These are phyloP conservation scores for Myrica gale DNA, from an alignment of 306 rosid species.

Conservation along the genomic window DNA sequence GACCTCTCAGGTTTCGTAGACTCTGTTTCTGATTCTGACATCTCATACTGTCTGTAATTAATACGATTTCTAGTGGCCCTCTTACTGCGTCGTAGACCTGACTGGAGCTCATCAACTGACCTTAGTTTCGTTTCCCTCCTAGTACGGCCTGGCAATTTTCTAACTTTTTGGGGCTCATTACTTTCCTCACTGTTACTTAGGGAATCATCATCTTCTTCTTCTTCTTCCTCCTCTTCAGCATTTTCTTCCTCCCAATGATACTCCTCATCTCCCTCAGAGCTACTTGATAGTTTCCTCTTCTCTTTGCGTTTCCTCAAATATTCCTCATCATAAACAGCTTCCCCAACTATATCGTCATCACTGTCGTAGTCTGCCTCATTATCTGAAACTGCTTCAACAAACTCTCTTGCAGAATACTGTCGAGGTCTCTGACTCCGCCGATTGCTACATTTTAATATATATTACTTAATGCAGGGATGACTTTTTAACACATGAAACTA, in stretches of 20 bases:
- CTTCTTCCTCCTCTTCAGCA: conserved; percentile 87
- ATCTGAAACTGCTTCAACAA: conserved; percentile 71
- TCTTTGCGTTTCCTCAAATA: conserved; percentile 82
- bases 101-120: conserved; percentile 76
- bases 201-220: conserved; percentile 66
- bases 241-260: conserved; percentile 83
- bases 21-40: conserved; percentile 90
- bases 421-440: conserved; percentile 84
- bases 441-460: conserved; percentile 44
- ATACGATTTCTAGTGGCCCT: conserved; percentile 82
- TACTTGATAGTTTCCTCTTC: conserved; percentile 76
- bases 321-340: conserved; percentile 92
- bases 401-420: conserved; percentile 84
- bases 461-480: conserved; percentile 25
- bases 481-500: conserved; percentile 4
- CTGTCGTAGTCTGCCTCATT: conserved; percentile 80
- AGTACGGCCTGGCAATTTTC: conserved; percentile 70
- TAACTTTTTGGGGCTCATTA: conserved; percentile 60
- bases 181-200: conserved; percentile 86
- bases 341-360: conserved; percentile 97
- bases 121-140: conserved; percentile 83
- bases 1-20: conserved; percentile 58
- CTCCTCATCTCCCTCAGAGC: conserved; percentile 99
- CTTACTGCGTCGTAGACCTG: conserved; percentile 94
- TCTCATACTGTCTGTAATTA: conserved; percentile 72